These are phyloP conservation scores for Decorospora gaudefroyi DNA, from an alignment of 2,329 filamentous ascomycete genomes.

Conservation along the genomic window DNA sequence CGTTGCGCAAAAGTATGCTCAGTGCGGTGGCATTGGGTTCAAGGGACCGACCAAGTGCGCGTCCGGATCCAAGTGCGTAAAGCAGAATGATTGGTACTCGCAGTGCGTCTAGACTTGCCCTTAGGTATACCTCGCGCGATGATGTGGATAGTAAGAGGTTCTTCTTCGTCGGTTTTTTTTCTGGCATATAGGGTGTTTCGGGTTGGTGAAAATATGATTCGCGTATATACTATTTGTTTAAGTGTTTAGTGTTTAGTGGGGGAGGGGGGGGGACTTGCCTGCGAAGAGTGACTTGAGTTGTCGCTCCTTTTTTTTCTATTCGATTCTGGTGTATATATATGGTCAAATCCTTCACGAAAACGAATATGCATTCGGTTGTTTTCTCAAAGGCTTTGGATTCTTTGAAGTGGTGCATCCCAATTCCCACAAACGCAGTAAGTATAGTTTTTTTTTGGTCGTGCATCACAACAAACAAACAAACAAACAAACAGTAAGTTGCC, in stretches of 20 bases:
- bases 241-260: conserved; percentile 13
- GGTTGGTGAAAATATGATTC: conserved; percentile 4
- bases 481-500: too few species aligned
- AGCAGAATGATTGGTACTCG: conserved; percentile 53
- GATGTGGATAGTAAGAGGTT: background rate
- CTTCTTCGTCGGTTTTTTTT: background rate
- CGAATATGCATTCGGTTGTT: conserved; percentile 9
- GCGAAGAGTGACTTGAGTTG: conserved; percentile 7
- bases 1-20: conserved; percentile 44
- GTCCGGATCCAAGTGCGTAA: conserved; percentile 47
- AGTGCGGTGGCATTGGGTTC: conserved; percentile 54
- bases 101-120: conserved; percentile 48
- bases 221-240: too few species aligned
- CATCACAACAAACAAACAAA: too few species aligned
- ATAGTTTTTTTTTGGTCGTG: too few species aligned
- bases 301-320: conserved; percentile 12
- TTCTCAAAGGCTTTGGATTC: too few species aligned
- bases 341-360: too few species aligned
- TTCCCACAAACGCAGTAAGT: too few species aligned
- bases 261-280: too few species aligned
- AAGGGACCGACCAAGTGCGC: conserved; percentile 50
- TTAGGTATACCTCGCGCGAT: background rate
- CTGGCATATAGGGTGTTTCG: conserved; percentile 5
- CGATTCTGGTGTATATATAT: conserved; percentile 28
- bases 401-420: too few species aligned